Evolutionary conservation across 495 filamentous ascomycete genomes (phyloP).

Genomic region (Astrocystis sublimbata): DNA sequence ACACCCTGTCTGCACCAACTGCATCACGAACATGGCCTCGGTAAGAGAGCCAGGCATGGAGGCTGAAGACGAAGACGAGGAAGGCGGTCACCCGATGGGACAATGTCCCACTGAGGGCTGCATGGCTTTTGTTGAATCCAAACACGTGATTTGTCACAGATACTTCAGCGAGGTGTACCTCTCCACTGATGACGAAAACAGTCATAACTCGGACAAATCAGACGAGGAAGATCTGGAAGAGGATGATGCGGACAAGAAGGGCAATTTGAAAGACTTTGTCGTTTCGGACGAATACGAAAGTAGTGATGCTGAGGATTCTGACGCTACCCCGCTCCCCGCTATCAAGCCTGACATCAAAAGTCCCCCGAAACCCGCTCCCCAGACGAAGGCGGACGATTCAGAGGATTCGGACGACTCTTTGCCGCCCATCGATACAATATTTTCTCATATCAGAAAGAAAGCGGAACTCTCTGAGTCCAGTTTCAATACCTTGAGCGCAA

Average conservation of each 20-base stretch:
- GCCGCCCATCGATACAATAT: slow-evolving; percentile 1
- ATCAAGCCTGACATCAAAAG: background rate
- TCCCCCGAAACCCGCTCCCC: background rate
- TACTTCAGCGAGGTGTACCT: slow-evolving; percentile 77
- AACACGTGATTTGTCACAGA: slow-evolving; percentile 69
- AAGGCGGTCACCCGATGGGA: background rate
- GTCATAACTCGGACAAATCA: slow-evolving; percentile 35
- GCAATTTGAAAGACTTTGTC: slow-evolving; percentile 60
- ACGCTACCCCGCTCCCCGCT: background rate
- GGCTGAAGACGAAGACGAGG: slow-evolving; percentile 49
- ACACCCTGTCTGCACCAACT: slow-evolving; percentile 77
- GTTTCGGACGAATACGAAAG: slow-evolving; percentile 50
- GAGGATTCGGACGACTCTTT: slow-evolving; percentile 17
- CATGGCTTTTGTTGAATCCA: slow-evolving; percentile 60
- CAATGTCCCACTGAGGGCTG: slow-evolving; percentile 69
- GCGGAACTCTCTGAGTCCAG: background rate
- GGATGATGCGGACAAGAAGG: slow-evolving; percentile 41
- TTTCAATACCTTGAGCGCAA: background rate
- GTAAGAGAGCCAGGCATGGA: slow-evolving; percentile 61
- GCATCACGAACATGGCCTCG: slow-evolving; percentile 72
- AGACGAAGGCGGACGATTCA: background rate
- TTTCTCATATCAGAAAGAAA: background rate
- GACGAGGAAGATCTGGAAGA: slow-evolving; percentile 40
- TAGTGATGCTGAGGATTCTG: slow-evolving; percentile 29
- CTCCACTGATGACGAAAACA: slow-evolving; percentile 39